A percentile compares a stretch with the other conserved stretches of the same genome.
Evolutionary conservation across 2,329 filamentous ascomycete genomes (phyloP).

Genomic region (Gaeumannomyces tritici): DNA sequence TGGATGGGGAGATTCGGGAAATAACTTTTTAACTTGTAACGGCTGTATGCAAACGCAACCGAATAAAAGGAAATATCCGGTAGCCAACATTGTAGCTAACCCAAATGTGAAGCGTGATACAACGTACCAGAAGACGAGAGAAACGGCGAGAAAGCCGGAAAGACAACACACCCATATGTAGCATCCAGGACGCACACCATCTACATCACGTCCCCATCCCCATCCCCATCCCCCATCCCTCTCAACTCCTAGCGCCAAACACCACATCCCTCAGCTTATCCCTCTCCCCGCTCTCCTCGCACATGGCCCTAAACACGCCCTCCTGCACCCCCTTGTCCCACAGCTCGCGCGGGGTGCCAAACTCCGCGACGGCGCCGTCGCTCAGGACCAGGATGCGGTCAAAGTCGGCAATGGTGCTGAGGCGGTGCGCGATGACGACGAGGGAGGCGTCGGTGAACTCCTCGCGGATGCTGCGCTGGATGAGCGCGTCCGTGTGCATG

Average conservation of each 20-base stretch:
- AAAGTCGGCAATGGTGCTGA: conserved; percentile 39
- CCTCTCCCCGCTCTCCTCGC: conserved; percentile 49
- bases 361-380: conserved; percentile 59
- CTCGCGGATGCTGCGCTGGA: conserved; percentile 63
- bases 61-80: too few relatives aligned
- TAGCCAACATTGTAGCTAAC: too few relatives aligned
- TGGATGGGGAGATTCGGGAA: too few relatives aligned
- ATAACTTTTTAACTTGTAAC: too few relatives aligned
- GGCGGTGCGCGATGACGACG: conserved; percentile 64
- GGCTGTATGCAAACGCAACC: too few relatives aligned
- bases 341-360: conserved; percentile 52
- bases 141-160: background rate
- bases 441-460: conserved; percentile 62
- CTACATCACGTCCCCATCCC: too few relatives aligned
- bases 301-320: conserved; percentile 54
- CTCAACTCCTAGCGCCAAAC: conserved; percentile 14
- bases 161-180: background rate
- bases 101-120: too few relatives aligned
- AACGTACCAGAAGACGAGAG: background rate
- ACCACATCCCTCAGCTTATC: conserved; percentile 41
- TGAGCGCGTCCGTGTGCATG: conserved; percentile 65
- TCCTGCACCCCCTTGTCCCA: conserved; percentile 38
- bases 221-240: too few relatives aligned
- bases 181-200: background rate
- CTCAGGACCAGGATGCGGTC: conserved; percentile 53